phyloP scores from a whole-genome alignment of 1,284 basidiomycete species.

The Rhodotorula mucilaginosa region DNA sequence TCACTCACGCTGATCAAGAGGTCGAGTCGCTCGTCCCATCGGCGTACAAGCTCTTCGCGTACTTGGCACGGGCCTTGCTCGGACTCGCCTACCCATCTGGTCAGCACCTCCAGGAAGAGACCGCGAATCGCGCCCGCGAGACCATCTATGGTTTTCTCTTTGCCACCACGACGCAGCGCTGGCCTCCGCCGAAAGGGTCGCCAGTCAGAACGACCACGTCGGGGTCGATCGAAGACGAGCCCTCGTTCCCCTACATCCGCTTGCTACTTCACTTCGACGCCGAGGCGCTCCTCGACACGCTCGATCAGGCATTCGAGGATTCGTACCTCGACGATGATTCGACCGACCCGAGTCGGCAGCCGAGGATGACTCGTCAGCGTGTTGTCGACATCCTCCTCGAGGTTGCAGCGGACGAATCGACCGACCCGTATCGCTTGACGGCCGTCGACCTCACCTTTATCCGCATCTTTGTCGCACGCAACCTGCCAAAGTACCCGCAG shows the following conservation, averaged over 20 bases:
- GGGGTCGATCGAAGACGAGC: conserved; percentile 37
- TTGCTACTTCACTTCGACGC: conserved; percentile 84
- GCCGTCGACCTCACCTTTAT: conserved; percentile 73
- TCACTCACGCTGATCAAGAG: background rate
- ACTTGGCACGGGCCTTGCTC: conserved; percentile 79
- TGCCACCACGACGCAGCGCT: conserved; percentile 19
- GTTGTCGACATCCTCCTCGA: conserved; percentile 85
- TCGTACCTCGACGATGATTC: conserved; percentile 75
- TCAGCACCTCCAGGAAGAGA: conserved; percentile 63
- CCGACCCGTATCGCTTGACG: conserved; percentile 48
- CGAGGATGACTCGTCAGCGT: conserved; percentile 65
- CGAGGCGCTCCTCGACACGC: conserved; percentile 87
- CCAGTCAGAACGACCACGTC: conserved; percentile 30
- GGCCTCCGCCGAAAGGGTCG: conserved; percentile 61
- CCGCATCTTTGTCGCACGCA: conserved; percentile 93
- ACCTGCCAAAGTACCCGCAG: conserved; percentile 94
- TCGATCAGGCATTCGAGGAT: conserved; percentile 95
- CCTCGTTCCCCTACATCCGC: conserved; percentile 76
- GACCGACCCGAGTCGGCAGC: conserved; percentile 51
- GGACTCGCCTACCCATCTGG: conserved; percentile 85
- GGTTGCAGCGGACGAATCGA: conserved; percentile 57
- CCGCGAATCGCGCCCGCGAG: conserved; percentile 56
- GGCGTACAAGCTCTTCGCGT: conserved; percentile 90
- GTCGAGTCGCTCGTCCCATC: conserved; percentile 66
- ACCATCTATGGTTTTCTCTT: conserved; percentile 45